A percentile compares a stretch with the other conserved stretches of the same genome.
Evolutionary conservation across 768 basidiomycete species (phyloP).

Genomic region (Galerina marginata): DNA sequence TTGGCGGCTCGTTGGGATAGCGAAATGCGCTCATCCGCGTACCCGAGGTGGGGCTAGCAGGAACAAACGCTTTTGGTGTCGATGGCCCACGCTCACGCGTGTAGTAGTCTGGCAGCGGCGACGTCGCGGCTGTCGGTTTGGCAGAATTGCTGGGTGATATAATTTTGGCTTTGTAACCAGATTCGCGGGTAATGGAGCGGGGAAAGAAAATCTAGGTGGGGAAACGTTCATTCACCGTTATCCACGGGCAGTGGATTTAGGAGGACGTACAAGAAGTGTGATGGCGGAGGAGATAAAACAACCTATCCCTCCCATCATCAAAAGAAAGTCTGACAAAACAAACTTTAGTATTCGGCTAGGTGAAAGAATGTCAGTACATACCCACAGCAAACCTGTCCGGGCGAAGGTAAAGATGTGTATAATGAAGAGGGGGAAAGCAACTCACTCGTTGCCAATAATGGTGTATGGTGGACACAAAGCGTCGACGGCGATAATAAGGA

Average conservation of each 20-base stretch:
- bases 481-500: slow-evolving; percentile 71
- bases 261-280: slow-evolving; percentile 68
- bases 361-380: slow-evolving; percentile 32
- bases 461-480: slow-evolving; percentile 55
- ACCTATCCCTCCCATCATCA: slow-evolving; percentile 75
- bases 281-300: slow-evolving; percentile 82
- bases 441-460: slow-evolving; percentile 63
- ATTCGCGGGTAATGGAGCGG: slow-evolving; percentile 68
- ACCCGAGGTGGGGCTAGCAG: slow-evolving; percentile 17
- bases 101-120: slow-evolving; percentile 33
- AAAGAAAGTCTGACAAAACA: slow-evolving; percentile 59
- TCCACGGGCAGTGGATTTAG: neutral
- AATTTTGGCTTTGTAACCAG: slow-evolving; percentile 60
- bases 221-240: neutral
- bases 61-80: slow-evolving; percentile 19
- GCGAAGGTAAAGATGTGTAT: slow-evolving; percentile 4
- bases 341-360: slow-evolving; percentile 23
- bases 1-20: slow-evolving; percentile 23
- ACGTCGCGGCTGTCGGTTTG: slow-evolving; percentile 34
- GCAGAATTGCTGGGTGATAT: slow-evolving; percentile 28
- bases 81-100: slow-evolving; percentile 17
- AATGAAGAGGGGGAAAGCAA: slow-evolving; percentile 19
- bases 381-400: slow-evolving; percentile 62
- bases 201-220: slow-evolving; percentile 73
- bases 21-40: slow-evolving; percentile 29